Percentiles rank a stretch among this genome's conserved stretches.
Evolutionary conservation across 1,284 basidiomycete genomes (phyloP).

Genomic region (Cutaneotrichosporon dermatis): DNA sequence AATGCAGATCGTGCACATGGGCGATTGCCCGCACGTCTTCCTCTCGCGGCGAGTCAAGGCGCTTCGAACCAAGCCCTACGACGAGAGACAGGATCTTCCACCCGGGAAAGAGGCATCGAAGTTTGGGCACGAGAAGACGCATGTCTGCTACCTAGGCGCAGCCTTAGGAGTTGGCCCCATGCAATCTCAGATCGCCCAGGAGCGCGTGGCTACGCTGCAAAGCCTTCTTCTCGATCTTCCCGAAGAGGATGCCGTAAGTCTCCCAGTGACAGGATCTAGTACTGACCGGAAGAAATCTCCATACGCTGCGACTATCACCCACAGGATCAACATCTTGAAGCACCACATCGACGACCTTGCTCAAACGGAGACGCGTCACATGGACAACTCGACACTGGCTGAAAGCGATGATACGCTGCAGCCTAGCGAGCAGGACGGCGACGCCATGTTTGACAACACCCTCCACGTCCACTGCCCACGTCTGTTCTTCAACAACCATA

Average conservation of each 20-base stretch:
- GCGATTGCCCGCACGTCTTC: constrained; percentile 75
- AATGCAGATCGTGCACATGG: constrained; percentile 67
- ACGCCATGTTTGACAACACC: constrained; percentile 65
- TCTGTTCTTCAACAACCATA: constrained; percentile 71
- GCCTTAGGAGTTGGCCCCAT: constrained; percentile 60
- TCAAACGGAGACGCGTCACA: constrained; percentile 26
- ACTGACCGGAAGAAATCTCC: background rate
- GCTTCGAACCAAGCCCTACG: constrained; percentile 34
- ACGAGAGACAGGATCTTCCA: constrained; percentile 5
- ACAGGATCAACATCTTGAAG: constrained; percentile 28
- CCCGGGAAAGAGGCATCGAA: constrained; percentile 56
- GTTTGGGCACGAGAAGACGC: constrained; percentile 83
- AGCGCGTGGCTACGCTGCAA: constrained; percentile 51
- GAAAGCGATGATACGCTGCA: background rate
- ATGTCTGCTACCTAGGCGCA: constrained; percentile 75
- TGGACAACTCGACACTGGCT: constrained; percentile 34
- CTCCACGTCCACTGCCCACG: constrained; percentile 86
- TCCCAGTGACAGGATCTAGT: too few species aligned
- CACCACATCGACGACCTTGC: constrained; percentile 30
- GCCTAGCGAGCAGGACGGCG: background rate
- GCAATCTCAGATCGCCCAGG: constrained; percentile 63
- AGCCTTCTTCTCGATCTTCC: constrained; percentile 6
- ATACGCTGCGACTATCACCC: background rate
- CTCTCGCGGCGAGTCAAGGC: constrained; percentile 63
- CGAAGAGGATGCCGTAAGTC: background rate